phyloP scores from a whole-genome alignment of 352 stramenopile genomes.

The Hyaloperonospora brassicae region DNA sequence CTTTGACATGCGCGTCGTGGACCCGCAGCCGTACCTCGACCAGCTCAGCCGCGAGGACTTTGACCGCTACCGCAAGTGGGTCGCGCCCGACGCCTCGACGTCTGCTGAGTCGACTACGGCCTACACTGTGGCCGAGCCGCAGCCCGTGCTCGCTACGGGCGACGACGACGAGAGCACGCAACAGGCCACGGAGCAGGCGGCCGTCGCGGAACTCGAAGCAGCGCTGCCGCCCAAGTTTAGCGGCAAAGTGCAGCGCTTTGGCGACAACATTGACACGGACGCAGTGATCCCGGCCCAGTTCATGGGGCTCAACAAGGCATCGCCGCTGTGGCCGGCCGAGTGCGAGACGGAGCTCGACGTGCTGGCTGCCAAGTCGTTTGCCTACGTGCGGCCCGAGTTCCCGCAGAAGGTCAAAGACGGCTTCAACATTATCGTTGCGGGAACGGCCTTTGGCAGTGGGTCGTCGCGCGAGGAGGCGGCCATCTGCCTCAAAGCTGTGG shows the following conservation, averaged over 20 bases:
- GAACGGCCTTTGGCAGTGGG: conserved; percentile 61
- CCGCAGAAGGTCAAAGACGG: conserved; percentile 55
- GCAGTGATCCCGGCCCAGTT: conserved; percentile 76
- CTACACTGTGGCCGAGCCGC: conserved; percentile 39
- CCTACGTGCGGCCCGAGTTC: conserved; percentile 77
- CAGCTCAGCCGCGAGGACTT: conserved; percentile 69
- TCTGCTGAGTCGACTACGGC: conserved; percentile 16
- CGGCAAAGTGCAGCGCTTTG: conserved; percentile 72
- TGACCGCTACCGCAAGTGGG: conserved; percentile 71
- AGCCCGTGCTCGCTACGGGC: conserved; percentile 31
- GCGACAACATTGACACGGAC: conserved; percentile 87
- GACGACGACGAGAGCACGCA: conserved; percentile 23
- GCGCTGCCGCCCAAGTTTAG: conserved; percentile 47
- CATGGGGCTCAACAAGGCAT: conserved; percentile 69
- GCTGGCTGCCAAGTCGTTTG: conserved; percentile 71
- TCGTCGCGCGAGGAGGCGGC: conserved; percentile 75
- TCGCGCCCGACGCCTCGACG: conserved; percentile 30
- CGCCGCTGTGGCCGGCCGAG: conserved; percentile 65
- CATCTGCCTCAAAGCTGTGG: conserved; percentile 74
- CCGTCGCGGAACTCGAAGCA: conserved; percentile 46
- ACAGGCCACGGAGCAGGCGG: conserved; percentile 47
- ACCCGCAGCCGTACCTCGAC: conserved; percentile 53
- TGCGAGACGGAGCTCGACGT: conserved; percentile 77
- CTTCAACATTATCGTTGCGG: conserved; percentile 76
- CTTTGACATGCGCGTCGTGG: conserved; percentile 68